Evolutionary conservation across 805 yeast genomes (phyloP).

Genomic region (Ogataea saltuana): DNA sequence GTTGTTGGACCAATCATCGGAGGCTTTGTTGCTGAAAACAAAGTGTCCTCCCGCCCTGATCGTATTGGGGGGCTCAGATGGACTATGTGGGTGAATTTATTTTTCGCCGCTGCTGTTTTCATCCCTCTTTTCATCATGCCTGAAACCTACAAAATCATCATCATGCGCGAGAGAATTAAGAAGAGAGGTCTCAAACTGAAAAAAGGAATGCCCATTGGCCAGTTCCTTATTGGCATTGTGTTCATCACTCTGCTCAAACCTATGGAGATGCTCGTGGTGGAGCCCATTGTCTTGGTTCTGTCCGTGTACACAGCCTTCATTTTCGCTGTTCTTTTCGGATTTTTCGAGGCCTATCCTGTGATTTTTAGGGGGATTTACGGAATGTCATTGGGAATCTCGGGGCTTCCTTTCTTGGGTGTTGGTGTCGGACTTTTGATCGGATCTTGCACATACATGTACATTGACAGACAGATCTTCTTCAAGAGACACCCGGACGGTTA

Average conservation of each 20-base stretch:
- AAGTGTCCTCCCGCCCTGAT: conserved; percentile 28
- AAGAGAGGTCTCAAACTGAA: conserved; percentile 56
- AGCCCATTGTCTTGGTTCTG: conserved; percentile 73
- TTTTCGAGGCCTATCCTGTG: conserved; percentile 77
- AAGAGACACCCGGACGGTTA: conserved; percentile 65
- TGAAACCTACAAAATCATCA: conserved; percentile 75
- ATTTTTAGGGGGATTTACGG: conserved; percentile 65
- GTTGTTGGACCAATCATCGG: conserved; percentile 76
- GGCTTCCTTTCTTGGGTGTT: conserved; percentile 70
- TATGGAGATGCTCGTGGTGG: conserved; percentile 63
- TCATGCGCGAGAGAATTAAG: conserved; percentile 59
- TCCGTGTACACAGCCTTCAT: conserved; percentile 72
- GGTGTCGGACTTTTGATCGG: conserved; percentile 67
- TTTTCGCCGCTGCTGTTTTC: conserved; percentile 62
- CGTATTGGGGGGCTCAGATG: conserved; percentile 59
- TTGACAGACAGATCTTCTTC: conserved; percentile 53
- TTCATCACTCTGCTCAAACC: conserved; percentile 61
- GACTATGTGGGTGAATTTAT: conserved; percentile 70
- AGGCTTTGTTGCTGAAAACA: conserved; percentile 61
- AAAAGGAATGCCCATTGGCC: conserved; percentile 35
- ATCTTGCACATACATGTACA: conserved; percentile 46
- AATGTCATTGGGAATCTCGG: conserved; percentile 62
- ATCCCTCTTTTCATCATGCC: conserved; percentile 46
- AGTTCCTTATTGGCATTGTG: conserved; percentile 47
- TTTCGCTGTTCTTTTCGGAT: conserved; percentile 76